A percentile compares a stretch with the other conserved stretches of the same genome.
Evolutionary conservation across 169 alveolate genomes (phyloP).

Genomic region (Plasmodium vivax): DNA sequence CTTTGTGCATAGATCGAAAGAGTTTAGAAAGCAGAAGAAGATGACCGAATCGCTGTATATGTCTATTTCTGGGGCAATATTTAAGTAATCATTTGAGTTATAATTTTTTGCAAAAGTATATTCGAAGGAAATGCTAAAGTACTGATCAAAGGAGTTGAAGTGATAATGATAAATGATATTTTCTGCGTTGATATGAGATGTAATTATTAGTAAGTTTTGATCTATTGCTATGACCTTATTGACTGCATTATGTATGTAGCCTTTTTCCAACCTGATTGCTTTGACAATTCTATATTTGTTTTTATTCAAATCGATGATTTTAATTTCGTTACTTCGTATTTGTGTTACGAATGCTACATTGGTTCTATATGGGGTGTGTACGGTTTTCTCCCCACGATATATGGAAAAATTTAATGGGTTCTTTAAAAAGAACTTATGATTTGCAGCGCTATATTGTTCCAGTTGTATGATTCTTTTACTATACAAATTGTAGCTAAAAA

Average conservation of each 20-base stretch:
- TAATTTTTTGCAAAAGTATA: conserved; percentile 47
- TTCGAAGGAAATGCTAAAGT: conserved; percentile 52
- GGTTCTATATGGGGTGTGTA: conserved; percentile 24
- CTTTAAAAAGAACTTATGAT: conserved; percentile 18
- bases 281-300: conserved; percentile 60
- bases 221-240: conserved; percentile 43
- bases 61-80: conserved; percentile 50
- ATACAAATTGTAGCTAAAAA: conserved; percentile 52
- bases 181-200: conserved; percentile 8
- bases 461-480: conserved; percentile 27
- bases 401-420: conserved; percentile 45
- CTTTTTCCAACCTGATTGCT: conserved; percentile 37
- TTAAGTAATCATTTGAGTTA: conserved; percentile 38
- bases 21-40: conserved; percentile 66
- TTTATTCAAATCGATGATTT: conserved; percentile 64
- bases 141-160: conserved; percentile 62
- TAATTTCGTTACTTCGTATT: conserved; percentile 64
- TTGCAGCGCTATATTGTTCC: conserved; percentile 18
- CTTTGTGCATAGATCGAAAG: conserved; percentile 34
- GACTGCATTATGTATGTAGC: conserved; percentile 42
- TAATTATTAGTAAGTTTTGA: conserved; percentile 63
- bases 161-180: conserved; percentile 71
- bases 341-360: conserved; percentile 70
- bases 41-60: conserved; percentile 40
- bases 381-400: conserved; percentile 29